phyloP scores from a whole-genome alignment of 257 asterid species.

The Solanum microdontum region DNA sequence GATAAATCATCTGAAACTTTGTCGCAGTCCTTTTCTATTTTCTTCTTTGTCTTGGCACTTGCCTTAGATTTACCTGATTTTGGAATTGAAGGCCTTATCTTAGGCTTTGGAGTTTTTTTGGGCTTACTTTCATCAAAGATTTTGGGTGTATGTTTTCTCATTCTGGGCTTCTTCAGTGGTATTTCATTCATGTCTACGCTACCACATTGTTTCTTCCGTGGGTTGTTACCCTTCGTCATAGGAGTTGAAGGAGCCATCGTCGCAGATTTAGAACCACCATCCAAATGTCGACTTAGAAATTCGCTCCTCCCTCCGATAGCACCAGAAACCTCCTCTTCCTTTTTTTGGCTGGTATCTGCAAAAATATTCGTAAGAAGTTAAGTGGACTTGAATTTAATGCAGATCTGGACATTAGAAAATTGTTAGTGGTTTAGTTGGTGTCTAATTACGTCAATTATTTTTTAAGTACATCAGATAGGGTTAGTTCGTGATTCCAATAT shows the following conservation, averaged over 20 bases:
- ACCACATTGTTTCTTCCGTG: neutral
- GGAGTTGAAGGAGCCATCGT: constrained; percentile 1
- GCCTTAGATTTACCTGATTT: neutral
- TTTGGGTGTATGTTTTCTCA: constrained; percentile 32
- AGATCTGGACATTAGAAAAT: neutral
- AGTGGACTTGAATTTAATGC: neutral
- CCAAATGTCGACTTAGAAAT: neutral
- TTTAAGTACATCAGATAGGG: neutral
- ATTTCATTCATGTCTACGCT: neutral
- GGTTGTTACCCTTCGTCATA: neutral
- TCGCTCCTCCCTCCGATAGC: neutral
- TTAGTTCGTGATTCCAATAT: neutral
- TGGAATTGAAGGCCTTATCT: neutral
- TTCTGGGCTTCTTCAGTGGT: constrained; percentile 2
- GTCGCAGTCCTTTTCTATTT: neutral
- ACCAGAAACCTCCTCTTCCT: neutral
- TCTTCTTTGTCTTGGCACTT: neutral
- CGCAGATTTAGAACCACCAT: neutral
- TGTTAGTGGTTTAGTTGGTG: neutral
- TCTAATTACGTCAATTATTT: neutral
- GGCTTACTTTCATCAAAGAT: constrained; percentile 25
- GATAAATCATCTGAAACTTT: neutral
- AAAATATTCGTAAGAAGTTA: neutral
- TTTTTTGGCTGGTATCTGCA: neutral
- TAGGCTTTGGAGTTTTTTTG: neutral